Evolutionary conservation across 495 filamentous ascomycete genomes (phyloP).

Genomic region (Saxophila tyrrhenica): DNA sequence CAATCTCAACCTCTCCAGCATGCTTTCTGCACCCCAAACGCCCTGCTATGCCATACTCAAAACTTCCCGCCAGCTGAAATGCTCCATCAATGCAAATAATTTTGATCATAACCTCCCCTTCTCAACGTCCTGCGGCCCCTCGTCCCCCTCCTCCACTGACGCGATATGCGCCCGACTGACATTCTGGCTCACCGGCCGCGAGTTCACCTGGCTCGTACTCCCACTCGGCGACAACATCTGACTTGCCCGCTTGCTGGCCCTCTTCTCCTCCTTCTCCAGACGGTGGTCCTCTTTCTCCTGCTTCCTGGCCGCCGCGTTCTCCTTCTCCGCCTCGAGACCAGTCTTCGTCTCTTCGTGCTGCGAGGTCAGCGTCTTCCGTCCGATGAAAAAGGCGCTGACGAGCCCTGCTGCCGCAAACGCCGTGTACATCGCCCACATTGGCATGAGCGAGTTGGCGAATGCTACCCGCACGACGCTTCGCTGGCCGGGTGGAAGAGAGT

Average conservation of each 20-base stretch:
- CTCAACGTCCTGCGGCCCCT: not conserved
- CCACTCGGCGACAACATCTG: not conserved
- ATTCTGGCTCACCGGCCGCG: conserved; percentile 1
- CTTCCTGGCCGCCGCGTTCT: conserved; percentile 19
- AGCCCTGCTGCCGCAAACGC: conserved; percentile 30
- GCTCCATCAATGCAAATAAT: no score
- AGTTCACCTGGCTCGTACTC: not conserved
- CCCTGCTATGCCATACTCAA: not conserved
- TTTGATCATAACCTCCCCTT: not conserved
- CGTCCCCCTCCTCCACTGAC: not conserved
- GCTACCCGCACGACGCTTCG: conserved; percentile 26
- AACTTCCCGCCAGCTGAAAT: no score
- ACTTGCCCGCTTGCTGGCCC: conserved; percentile 10
- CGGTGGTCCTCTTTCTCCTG: conserved; percentile 15
- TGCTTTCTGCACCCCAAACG: not conserved
- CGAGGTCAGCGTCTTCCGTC: conserved; percentile 24
- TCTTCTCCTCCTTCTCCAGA: conserved; percentile 21
- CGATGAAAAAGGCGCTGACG: conserved; percentile 29
- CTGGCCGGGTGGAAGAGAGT: conserved; percentile 27
- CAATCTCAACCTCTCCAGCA: no score
- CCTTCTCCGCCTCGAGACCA: conserved; percentile 29
- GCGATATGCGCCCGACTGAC: not conserved
- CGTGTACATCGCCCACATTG: conserved; percentile 41
- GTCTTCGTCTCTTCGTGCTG: conserved; percentile 33
- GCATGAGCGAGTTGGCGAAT: conserved; percentile 33